These are phyloP conservation scores for Diplosphaera chodatii DNA, from an alignment of 139 green algal genomes.

Conservation along the genomic window DNA sequence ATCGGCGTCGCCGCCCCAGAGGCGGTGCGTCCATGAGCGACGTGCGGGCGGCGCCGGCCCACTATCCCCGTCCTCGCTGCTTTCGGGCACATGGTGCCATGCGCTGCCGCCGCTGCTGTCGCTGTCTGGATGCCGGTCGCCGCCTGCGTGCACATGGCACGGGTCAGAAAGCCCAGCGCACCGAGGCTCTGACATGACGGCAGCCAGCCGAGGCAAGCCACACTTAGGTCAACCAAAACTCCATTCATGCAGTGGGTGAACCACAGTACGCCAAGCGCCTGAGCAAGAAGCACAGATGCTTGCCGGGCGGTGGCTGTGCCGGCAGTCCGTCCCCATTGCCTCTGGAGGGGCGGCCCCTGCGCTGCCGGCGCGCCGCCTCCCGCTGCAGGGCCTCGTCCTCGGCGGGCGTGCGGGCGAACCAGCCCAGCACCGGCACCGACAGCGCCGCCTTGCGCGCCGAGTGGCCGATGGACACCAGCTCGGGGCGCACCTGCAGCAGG, in stretches of 20 bases:
- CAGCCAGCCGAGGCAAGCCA: too few species aligned
- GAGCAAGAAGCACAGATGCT: background rate
- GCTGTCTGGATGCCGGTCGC: background rate
- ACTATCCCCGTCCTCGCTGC: background rate
- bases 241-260: background rate
- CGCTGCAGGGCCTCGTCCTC: background rate
- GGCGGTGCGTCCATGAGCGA: background rate
- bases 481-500: background rate
- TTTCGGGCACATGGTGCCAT: background rate
- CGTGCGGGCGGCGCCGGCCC: too few species aligned
- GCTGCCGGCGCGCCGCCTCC: background rate
- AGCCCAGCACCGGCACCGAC: constrained; percentile 1
- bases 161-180: too few species aligned
- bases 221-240: too few species aligned
- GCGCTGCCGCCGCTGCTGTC: background rate
- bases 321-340: background rate
- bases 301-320: background rate
- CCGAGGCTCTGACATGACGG: too few species aligned
- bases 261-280: background rate
- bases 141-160: too few species aligned
- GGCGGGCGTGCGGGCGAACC: background rate
- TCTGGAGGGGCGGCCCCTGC: background rate
- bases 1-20: background rate
- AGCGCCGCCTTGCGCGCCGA: background rate
- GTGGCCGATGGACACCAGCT: background rate